Evolutionary conservation across 1,284 basidiomycete genomes (phyloP), one percentile per base, ranked within the genome.

Genomic region (Moniliophthora roreri): DNA sequence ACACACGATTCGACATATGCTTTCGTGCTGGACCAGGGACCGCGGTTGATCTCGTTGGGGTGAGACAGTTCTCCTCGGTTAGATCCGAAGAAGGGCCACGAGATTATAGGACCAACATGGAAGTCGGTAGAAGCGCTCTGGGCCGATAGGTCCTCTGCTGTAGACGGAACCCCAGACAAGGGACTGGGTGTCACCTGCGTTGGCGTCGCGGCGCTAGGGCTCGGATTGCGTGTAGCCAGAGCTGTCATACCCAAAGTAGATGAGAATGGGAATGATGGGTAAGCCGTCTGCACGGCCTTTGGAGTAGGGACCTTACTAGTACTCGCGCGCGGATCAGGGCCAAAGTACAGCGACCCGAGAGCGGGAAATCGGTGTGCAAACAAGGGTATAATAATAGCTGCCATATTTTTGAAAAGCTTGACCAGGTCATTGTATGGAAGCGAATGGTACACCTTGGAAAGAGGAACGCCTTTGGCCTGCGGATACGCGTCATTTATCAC

Each of bases 1-100:
- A 76, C 77, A 65, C 88, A 91, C 2, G 88, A 79, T 3, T 67
- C 62, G 18, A 89, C 69, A 64, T 92, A 92, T 3, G 72, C 72
- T 20, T 70, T 66, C 3, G 82, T 78, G 2, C 76, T 76, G 3
- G 74, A 54, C 86, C 87, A 92, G 0, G 89, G 89, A 1, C 89
- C 90, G 18, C 89, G 83, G 60, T 89, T 76, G 39, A 92, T 75
- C 60, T 89, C 87, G 20, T 75, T 70, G 1, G 87, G 81, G 60
- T 88, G 84, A 1, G 70, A 62, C 18, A 90, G 76, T 53, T 87
- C 84, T 26, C 89, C 89, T 34, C 90, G 79, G 60, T 85, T 82
- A 7, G 86, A 86, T 40, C 89, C 89, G 65, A 92, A 92, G 75
- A 92, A 92, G 1, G 89, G 86, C 89, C 90, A 92, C 2, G 89